Evolutionary conservation across 345 rosid species (phyloP).

Genomic region (Lenwebbia sp.): DNA sequence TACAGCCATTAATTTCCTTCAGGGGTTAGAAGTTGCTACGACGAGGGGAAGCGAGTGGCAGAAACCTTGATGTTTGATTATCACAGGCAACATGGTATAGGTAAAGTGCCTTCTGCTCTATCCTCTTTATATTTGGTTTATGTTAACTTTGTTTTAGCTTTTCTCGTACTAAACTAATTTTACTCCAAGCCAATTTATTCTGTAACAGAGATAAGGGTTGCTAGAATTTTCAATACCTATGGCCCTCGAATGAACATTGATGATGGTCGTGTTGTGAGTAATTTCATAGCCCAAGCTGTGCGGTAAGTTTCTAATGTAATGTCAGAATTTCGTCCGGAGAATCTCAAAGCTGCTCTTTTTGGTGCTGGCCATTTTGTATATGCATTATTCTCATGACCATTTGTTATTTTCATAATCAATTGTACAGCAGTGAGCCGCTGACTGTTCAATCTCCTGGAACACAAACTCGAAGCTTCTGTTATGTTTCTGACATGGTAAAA

Average conservation of each 20-base stretch:
- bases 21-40: constrained; percentile 96
- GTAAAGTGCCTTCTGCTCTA: constrained; percentile 17
- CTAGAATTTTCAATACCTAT: constrained; percentile 90
- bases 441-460: constrained; percentile 96
- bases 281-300: constrained; percentile 92
- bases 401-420: neutral
- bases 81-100: constrained; percentile 90
- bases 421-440: constrained; percentile 60
- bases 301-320: constrained; percentile 30
- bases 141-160: neutral
- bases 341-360: neutral
- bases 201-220: constrained; percentile 64
- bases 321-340: neutral
- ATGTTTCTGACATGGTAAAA: constrained; percentile 88
- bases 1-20: neutral
- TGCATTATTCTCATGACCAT: neutral
- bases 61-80: constrained; percentile 95
- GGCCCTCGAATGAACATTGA: constrained; percentile 97
- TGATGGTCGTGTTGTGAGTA: constrained; percentile 96
- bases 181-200: neutral
- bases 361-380: neutral
- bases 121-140: neutral
- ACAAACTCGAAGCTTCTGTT: constrained; percentile 96
- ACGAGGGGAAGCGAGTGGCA: constrained; percentile 93
- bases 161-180: neutral